Base-by-base conservation (phyloP, 768 basidiomycete species). In the Hydnomerulius pinastri region DNA sequence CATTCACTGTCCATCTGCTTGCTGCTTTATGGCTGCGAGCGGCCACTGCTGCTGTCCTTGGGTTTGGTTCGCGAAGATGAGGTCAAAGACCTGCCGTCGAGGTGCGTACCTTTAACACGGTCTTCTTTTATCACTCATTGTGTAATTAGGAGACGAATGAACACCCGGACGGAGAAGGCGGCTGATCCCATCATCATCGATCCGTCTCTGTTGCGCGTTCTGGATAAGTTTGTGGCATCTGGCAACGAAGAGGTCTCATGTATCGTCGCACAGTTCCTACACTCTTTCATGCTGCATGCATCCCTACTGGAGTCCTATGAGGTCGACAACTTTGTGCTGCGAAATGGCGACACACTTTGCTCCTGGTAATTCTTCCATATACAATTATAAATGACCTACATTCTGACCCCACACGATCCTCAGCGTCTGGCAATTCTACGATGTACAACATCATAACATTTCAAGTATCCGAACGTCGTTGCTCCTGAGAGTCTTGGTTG, bases 341-440 rank as follows among this genome's bases (percentile, higher is more conserved):
- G 79, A 40, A 87, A 88, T 55, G 82, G 78, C 11, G 65, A 67
- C 35, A 62, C 81, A 15, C 69, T 91, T n/a, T 75, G 77, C 21
- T 64, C 70, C 24, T 87, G 86, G 88, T 90, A 61, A 50, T 38
- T 25, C 39, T 24, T 10, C 39, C 35, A 40, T 24, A 20, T 38
- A 20, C 28, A 29, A 6, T 11, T 6, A n/a, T 36, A 29, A n/a
- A 4, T 23, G 30, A 44, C 25, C 21, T 43, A 18, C 17, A 50
- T 49, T 36, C 45, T 36, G 29, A 48, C 23, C 37, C 4, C 27
- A 33, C 11, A 7, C 25, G 42, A 24, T 35, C 28, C 6, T 41
- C 50, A 91, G 89, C 60, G 74, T 77, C 20, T 90, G 88, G 87
- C 74, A 77, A 39, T 77, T 85, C 50, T 90, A 89, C 62, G 78